phyloP scores from a whole-genome alignment of 1,284 basidiomycete genomes.

The Hypsizygus ulmarius region DNA sequence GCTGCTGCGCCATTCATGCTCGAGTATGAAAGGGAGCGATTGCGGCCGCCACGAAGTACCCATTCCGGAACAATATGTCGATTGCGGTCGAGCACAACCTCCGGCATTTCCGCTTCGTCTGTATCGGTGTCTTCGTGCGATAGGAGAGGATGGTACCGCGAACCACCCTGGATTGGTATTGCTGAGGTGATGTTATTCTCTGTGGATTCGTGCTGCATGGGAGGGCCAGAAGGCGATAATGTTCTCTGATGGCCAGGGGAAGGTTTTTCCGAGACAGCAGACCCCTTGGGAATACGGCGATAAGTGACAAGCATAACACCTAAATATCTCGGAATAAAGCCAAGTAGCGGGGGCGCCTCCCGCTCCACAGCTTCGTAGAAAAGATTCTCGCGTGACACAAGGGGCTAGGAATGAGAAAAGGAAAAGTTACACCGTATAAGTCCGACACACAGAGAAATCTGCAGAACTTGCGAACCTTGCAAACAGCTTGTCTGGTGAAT shows the following conservation, averaged over 20 bases:
- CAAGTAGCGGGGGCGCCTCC: constrained; percentile 87
- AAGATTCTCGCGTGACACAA: constrained; percentile 94
- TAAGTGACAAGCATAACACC: constrained; percentile 99
- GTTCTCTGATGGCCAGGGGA: constrained; percentile 26
- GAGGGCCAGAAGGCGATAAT: constrained; percentile 18
- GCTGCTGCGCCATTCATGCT: constrained; percentile 30
- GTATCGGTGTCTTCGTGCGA: constrained; percentile 43
- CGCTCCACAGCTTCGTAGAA: constrained; percentile 98
- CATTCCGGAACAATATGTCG: constrained; percentile 95
- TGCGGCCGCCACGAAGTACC: constrained; percentile 64
- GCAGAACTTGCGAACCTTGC: constrained; percentile 68
- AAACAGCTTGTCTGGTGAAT: constrained; percentile 96
- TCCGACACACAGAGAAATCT: constrained; percentile 18
- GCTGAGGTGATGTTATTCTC: constrained; percentile 20
- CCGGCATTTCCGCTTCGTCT: constrained; percentile 75
- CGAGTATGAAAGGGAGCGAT: constrained; percentile 53
- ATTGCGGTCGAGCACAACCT: constrained; percentile 91
- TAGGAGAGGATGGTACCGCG: constrained; percentile 8
- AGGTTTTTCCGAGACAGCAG: constrained; percentile 25
- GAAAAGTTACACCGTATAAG: constrained; percentile 21
- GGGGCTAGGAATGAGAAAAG: constrained; percentile 56
- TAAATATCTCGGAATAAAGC: constrained; percentile 94
- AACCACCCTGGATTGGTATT: constrained; percentile 13
- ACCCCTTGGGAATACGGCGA: constrained; percentile 63
- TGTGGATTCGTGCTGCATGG: constrained; percentile 38